Conservation (phyloP, 1,139 yeast species). For the Scheffersomyces parashehatae region DNA sequence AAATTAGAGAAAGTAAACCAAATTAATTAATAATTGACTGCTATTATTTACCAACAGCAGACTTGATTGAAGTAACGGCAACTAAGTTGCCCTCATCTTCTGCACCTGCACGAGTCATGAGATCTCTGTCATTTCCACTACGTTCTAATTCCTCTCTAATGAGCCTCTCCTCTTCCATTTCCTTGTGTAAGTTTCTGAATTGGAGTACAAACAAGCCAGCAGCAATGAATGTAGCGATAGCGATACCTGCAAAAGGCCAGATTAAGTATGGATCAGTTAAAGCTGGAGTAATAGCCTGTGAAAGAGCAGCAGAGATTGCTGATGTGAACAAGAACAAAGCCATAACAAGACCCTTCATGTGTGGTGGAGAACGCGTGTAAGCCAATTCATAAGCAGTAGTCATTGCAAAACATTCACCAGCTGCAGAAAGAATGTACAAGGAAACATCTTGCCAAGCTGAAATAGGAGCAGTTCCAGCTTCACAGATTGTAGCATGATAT, state of each 20-base stretch:
- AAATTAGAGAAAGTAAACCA: too few species aligned
- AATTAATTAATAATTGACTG: too few species aligned
- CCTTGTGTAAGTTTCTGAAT: slow-evolving; percentile 10
- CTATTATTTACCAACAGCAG: background rate
- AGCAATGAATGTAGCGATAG: slow-evolving; percentile 7
- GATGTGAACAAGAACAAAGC: slow-evolving; percentile 11
- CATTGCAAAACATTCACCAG: slow-evolving; percentile 12
- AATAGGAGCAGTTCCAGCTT: slow-evolving; percentile 4
- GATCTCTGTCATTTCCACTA: background rate
- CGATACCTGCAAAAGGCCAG: slow-evolving; percentile 11
- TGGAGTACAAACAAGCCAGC: slow-evolving; percentile 6
- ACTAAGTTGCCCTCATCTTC: background rate
- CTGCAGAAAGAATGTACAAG: slow-evolving; percentile 10
- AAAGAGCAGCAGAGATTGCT: slow-evolving; percentile 13
- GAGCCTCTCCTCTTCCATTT: slow-evolving; percentile 9
- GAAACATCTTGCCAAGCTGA: slow-evolving; percentile 10
- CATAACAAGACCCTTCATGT: slow-evolving; percentile 13
- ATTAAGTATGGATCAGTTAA: slow-evolving; percentile 12
- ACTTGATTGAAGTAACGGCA: background rate
- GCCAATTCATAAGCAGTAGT: slow-evolving; percentile 12
- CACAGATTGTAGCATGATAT: slow-evolving; percentile 9
- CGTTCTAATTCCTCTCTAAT: background rate
- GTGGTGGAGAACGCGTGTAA: slow-evolving; percentile 12
- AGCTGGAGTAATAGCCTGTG: slow-evolving; percentile 11
- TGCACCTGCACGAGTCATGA: background rate